Base-by-base conservation (phyloP, 257 asterid species). In the Nicotiana paniculata region DNA sequence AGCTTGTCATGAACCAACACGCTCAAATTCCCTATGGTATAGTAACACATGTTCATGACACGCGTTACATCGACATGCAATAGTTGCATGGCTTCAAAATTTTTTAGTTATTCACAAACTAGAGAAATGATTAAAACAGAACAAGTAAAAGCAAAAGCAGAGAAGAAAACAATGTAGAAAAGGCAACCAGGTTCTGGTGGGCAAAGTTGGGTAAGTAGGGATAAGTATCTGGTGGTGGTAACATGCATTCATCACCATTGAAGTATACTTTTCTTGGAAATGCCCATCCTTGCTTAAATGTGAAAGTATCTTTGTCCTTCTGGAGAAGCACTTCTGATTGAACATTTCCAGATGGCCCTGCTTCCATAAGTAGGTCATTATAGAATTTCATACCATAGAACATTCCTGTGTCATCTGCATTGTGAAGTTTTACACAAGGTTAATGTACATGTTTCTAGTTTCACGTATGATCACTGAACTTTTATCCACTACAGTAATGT, bases 341-440 rank as follows among this genome's bases (percentile, higher is more conserved):
- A 0, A 94, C 92, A 84, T 94, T 94, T 46, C 97, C 97, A 39
- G 81, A 72, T 21, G 84, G 88, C 79, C 98, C 97, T 0, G 97
- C 94, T 86, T 93, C 97, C 98, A 90, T 91, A 39, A 94, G 76
- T 86, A 91, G 85, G 72, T 93, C 98, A 55, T 94, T 93, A 88
- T 80, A 94, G 92, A 91, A 94, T 35, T 91, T 93, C 94, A 90
- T 90, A 26, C 97, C 97, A 4, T 91, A 93, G 55, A 94, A 91
- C 98, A 94, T 93, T 81, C 95, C 97, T 9, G 97, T 94, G 84
- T 94, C 97, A 51, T 94, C 97, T 94, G 90, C 91, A 83, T 15
- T 1, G 69, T 12, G 15, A 74, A 12, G 26, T 74, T 74, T 24
- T 57, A 57, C 61, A 55, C 62, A 17, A 5, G 62, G 9, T 24